Percentiles rank a stretch among this genome's conserved stretches.
Evolutionary conservation across 768 basidiomycete species (phyloP).

Genomic region (Leucogyrophana mollusca): DNA sequence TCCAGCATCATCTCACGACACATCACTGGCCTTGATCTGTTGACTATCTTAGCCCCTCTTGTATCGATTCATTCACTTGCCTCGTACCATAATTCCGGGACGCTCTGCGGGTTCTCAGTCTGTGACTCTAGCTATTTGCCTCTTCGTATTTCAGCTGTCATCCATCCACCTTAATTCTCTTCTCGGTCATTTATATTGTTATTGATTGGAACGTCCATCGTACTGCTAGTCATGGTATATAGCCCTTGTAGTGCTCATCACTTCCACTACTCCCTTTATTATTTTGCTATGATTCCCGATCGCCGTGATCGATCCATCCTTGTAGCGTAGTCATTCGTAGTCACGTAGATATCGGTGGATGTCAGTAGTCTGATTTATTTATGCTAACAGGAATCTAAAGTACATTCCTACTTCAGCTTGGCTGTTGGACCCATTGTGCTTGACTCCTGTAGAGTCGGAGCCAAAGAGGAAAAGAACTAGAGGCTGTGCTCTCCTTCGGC

Average conservation of each 20-base stretch:
- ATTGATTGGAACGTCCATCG: slow-evolving; percentile 5
- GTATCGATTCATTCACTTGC: slow-evolving; percentile 8
- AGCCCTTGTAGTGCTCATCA: slow-evolving; percentile 3
- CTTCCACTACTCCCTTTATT: slow-evolving; percentile 1
- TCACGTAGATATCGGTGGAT: slow-evolving; percentile 30
- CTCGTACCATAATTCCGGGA: slow-evolving; percentile 28
- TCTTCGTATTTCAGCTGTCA: no score
- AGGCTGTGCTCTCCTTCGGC: background rate
- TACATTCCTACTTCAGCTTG: no score
- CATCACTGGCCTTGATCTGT: slow-evolving; percentile 15
- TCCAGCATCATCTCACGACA: slow-evolving; percentile 20
- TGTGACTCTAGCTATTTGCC: no score
- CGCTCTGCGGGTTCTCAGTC: slow-evolving; percentile 24
- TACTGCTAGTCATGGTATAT: slow-evolving; percentile 8
- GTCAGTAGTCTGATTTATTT: slow-evolving; percentile 23
- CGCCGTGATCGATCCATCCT: slow-evolving; percentile 12
- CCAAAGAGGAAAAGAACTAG: background rate
- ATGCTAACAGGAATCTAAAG: slow-evolving; percentile 23
- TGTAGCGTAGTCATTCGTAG: slow-evolving; percentile 31
- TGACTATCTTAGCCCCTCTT: slow-evolving; percentile 18
- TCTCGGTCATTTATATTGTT: slow-evolving; percentile 6
- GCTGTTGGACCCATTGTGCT: background rate
- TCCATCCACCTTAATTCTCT: slow-evolving; percentile 14
- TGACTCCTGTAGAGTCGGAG: background rate
- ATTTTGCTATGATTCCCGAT: slow-evolving; percentile 3